Conservation (phyloP, 306 rosid genomes). For the Hippophae gyantsensis region DNA sequence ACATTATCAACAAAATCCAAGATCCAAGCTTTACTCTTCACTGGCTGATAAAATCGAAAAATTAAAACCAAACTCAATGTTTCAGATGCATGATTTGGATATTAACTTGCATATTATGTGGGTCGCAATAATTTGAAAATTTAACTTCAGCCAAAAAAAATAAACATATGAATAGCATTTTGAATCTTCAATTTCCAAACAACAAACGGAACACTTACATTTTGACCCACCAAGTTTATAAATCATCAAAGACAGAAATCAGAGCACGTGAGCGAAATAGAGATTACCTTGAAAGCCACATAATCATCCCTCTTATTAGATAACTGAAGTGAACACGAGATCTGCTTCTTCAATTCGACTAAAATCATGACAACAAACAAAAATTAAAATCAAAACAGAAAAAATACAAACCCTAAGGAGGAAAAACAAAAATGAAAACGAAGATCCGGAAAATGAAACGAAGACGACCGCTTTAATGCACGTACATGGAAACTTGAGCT, state of each 20-base stretch:
- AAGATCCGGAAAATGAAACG: constrained; percentile 18
- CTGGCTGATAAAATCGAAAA: background rate
- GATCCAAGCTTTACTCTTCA: constrained; percentile 1
- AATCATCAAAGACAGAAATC: background rate
- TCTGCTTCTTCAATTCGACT: constrained; percentile 95
- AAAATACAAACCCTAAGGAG: constrained; percentile 9
- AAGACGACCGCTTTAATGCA: constrained; percentile 7
- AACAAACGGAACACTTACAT: background rate
- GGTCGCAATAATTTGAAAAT: background rate
- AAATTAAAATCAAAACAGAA: constrained; percentile 3
- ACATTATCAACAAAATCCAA: constrained; percentile 11
- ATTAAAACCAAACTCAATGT: background rate
- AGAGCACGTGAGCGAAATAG: background rate
- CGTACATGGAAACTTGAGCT: constrained; percentile 74
- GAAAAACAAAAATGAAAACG: constrained; percentile 4
- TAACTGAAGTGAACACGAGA: constrained; percentile 76
- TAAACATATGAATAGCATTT: background rate
- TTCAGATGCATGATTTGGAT: constrained; percentile 1
- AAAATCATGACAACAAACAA: background rate
- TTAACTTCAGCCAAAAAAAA: background rate
- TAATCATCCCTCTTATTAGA: constrained; percentile 71
- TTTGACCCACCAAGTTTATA: background rate
- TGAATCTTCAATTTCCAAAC: background rate
- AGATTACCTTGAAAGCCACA: constrained; percentile 80
- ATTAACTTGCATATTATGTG: background rate